Base-by-base conservation (phyloP, 306 rosid species). In the Gastrolobium villosum region DNA sequence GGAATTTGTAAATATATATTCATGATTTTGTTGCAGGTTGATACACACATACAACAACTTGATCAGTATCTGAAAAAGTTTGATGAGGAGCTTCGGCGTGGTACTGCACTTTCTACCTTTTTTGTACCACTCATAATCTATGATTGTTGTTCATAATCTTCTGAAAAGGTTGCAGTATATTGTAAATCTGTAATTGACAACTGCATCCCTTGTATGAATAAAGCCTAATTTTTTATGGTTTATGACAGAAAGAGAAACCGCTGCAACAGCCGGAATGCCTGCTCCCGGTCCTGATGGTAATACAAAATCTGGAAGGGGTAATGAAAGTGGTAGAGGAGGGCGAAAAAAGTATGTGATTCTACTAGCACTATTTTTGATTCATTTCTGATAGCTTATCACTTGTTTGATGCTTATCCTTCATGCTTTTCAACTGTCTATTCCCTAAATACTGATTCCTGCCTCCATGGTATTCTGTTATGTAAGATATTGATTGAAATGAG, bases 1-100 rank as follows among this genome's bases (percentile, higher is more conserved):
- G 67, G 60, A 54, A 45, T 83, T 76, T 66, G 64, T 64, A 50
- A 35, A 65, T n/a, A 10, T 31, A 20, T 77, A 48, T 70, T 65
- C 62, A 70, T 81, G 45, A 73, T 41, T 87, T 57, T 83, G 71
- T 77, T 80, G 84, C 88, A 92, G 97, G 97, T 95, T 37, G 99
- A 92, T 84, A 88, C 98, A 8, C 96, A 95, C 75, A 88, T 92
- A 71, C 98, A 92, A 62, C 98, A 95, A 71, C 99, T 95, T 84
- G 99, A 95, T 86, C 97, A 92, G 52, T 91, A 91, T 86, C 91
- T 92, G 89, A 95, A 88, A 82, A 95, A 81, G 76, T 85, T 89
- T 81, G 97, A 89, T 65, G 99, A 91, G 82, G 92, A 92, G 69
- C 87, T 90, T 76, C 91, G 93, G 32, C 98, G 90, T 15, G 97